Evolutionary conservation across 768 basidiomycete genomes (phyloP), one percentile per base, ranked within the genome.

Genomic region (Phylloporus sp.): DNA sequence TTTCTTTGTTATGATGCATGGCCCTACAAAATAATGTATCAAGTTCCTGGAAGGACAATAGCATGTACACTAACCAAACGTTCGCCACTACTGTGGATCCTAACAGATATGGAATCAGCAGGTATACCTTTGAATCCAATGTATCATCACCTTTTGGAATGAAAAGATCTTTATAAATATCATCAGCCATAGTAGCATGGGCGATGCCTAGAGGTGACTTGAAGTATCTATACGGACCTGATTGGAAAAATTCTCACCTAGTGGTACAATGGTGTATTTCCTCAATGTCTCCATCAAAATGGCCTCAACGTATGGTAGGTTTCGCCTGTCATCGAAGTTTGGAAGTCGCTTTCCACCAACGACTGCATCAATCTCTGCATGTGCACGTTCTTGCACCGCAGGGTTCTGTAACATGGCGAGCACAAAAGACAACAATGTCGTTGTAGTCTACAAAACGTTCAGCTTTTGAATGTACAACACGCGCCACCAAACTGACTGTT

Each of bases 401-500:
- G 71, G 71, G 45, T 69, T 34, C 7, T 54, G 51, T 8, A 65
- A 26, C 65, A 72, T 73, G 12, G 62, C 64, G n/a, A 71, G 55
- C 52, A 71, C 53, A 47, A 74, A 72, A 1, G 15, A 27, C n/a
- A 23, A 8, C 24, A 58, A 34, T 12, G 50, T 54, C 1, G 64
- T 36, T 1, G 43, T 16, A 7, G 52, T 47, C 55, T 59, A 26
- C 18, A 18, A 38, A 38, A 51, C 13, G 34, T 3, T 49, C 29
- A 55, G 28, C 12, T 35, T 8, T 36, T 16, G 47, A 6, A 47
- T 12, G 7, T 22, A 20, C n/a, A n/a, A 10, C 16, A 24, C 2
- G 34, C 1, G 1, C 5, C 18, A 22, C 24, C 6, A 22, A 8
- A 53, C 63, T 41, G 9, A 58, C 56, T 0, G 65, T 55, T 45